Evolutionary conservation across 305 asterid species (phyloP), one percentile per base, ranked within the genome.

Genomic region (Coffea humblotiana): DNA sequence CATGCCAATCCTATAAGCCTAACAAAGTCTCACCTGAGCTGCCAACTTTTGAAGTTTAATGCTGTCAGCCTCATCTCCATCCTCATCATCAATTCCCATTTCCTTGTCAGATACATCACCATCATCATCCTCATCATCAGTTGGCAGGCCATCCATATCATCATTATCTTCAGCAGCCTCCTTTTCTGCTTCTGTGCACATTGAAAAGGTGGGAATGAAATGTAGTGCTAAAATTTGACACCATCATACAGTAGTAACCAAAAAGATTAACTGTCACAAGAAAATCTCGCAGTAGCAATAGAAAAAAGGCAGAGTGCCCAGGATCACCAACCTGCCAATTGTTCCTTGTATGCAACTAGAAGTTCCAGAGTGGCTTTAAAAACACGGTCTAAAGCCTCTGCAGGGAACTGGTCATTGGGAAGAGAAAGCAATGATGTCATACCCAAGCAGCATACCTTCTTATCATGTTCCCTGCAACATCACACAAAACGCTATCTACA

Each of bases 321-420:
- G 58, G 8, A n/a, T 9, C 25, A 45, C 60, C 49, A 82, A 94
- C 99, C 99, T 92, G 97, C 98, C 78, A 96, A 81, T 91, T 96
- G 99, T 71, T 94, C 98, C 88, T 96, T 96, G 81, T 96, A 96
- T 40, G 98, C 98, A 82, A 94, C 97, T 80, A 96, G 99, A 79
- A 96, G 88, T 84, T 96, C 98, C 67, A 96, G 97, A 67, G 90
- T 82, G 45, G 95, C 93, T 91, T 96, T 96, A 82, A 96, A 96
- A 77, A 94, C 90, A 80, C 97, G 98, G 81, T 94, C 98, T 87
- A 94, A 81, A 72, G 98, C 98, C 81, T 92, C 99, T 45, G 79
- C 87, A 35, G 98, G 98, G 80, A 96, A 86, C 89, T 89, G 98
- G 81, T 87, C 96, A 70, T 92, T 94, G 79, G 98, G 95, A 84